phyloP scores from a whole-genome alignment of 129 eudicot genomes.

The Flaveria linearis region DNA sequence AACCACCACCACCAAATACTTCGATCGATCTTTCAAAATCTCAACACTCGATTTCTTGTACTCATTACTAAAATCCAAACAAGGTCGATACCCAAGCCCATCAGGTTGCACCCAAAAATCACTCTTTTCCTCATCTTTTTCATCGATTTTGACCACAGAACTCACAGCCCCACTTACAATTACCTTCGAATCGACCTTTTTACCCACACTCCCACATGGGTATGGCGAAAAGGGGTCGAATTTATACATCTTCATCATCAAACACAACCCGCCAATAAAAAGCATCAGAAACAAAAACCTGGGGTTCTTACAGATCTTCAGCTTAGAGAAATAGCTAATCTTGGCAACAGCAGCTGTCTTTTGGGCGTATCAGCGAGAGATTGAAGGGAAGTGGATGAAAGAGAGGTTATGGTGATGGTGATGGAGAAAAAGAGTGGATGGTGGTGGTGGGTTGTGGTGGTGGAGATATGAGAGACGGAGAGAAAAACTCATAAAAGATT shows the following conservation, averaged over 20 bases:
- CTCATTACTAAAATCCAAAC: slow-evolving; percentile 72
- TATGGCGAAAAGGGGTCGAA: slow-evolving; percentile 53
- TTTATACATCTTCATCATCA: slow-evolving; percentile 42
- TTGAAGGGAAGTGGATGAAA: slow-evolving; percentile 68
- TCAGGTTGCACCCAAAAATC: slow-evolving; percentile 85
- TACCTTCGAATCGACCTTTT: slow-evolving; percentile 16
- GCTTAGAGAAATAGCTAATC: slow-evolving; percentile 21
- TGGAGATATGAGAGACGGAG: too few relatives aligned
- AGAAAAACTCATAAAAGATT: too few relatives aligned
- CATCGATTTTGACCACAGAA: slow-evolving; percentile 12
- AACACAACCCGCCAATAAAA: slow-evolving; percentile 44
- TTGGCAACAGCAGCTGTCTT: slow-evolving; percentile 45
- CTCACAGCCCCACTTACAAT: slow-evolving; percentile 37
- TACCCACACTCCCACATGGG: slow-evolving; percentile 51
- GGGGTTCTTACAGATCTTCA: slow-evolving; percentile 46
- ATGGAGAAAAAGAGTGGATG: too few relatives aligned
- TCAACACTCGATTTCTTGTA: slow-evolving; percentile 47
- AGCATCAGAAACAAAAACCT: slow-evolving; percentile 51
- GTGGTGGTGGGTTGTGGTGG: too few relatives aligned
- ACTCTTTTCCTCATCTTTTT: slow-evolving; percentile 30
- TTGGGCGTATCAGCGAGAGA: slow-evolving; percentile 61
- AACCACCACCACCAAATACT: slow-evolving; percentile 89
- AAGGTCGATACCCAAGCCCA: slow-evolving; percentile 74
- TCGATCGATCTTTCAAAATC: slow-evolving; percentile 55
- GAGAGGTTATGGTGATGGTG: slow-evolving; percentile 42